Percentiles rank a stretch among this genome's conserved stretches.
Conservation (phyloP, 176 grass and related monocot species). For the Juncus inflexus region DNA sequence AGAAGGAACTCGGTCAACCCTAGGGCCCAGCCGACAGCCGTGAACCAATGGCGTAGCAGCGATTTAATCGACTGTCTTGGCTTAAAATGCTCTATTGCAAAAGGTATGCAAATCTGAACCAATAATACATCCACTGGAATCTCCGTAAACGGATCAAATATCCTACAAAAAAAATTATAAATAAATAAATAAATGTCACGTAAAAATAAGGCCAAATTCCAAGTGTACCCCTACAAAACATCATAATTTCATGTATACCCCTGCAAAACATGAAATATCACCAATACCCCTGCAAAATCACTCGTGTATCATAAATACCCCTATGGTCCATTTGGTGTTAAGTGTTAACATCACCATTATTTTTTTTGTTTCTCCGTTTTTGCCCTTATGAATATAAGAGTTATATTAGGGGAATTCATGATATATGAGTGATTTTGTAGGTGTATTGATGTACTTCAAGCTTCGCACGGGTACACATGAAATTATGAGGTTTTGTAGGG, state of each 20-base stretch:
- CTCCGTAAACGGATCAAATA: slow-evolving; percentile 94
- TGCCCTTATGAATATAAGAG: too few relatives aligned
- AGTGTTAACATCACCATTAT: too few relatives aligned
- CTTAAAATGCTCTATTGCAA: slow-evolving; percentile 98
- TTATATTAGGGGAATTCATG: too few relatives aligned
- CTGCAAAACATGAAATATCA: not conserved
- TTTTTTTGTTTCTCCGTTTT: too few relatives aligned
- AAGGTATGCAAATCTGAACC: slow-evolving; percentile 98
- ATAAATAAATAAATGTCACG: not conserved
- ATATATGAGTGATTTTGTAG: not conserved
- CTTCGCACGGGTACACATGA: not conserved
- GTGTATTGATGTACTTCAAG: not conserved
- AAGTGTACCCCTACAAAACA: too few relatives aligned
- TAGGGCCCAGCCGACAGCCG: slow-evolving; percentile 79
- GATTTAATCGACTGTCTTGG: slow-evolving; percentile 80
- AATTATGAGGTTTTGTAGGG: not conserved
- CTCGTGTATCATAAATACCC: not conserved
- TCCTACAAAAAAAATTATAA: slow-evolving; percentile 41
- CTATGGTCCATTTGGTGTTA: too few relatives aligned
- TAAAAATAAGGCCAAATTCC: not conserved
- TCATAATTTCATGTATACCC: not conserved
- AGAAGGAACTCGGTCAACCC: slow-evolving; percentile 83
- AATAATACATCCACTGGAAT: slow-evolving; percentile 84
- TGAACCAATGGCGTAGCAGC: slow-evolving; percentile 85
- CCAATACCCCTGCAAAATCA: not conserved